Evolutionary conservation across 345 rosid genomes (phyloP).

Genomic region (Citrus hindsii): DNA sequence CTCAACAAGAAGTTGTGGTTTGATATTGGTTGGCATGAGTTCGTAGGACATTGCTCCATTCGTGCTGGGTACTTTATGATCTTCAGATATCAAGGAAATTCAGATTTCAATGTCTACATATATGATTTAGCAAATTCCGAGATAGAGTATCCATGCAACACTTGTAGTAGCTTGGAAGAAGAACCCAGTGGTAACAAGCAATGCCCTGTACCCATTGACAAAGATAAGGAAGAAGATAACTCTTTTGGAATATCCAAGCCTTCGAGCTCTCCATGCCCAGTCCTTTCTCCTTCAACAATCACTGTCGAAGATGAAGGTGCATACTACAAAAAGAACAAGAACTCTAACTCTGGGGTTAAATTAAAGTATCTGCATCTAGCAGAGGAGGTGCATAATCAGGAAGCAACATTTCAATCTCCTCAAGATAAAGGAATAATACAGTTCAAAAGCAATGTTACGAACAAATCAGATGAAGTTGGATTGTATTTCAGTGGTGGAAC

Average conservation of each 20-base stretch:
- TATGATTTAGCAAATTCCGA: slow-evolving; percentile 33
- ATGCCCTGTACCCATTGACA: slow-evolving; percentile 4
- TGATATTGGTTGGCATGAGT: slow-evolving; percentile 35
- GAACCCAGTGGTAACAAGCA: slow-evolving; percentile 10
- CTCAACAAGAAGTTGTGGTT: slow-evolving; percentile 27
- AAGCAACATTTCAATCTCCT: slow-evolving; percentile 8
- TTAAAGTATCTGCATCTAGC: not conserved
- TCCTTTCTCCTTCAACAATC: not conserved
- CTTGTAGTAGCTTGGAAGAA: slow-evolving; percentile 10
- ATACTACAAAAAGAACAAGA: not conserved
- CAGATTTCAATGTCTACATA: slow-evolving; percentile 28
- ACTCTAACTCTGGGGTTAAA: not conserved
- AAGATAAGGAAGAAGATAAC: slow-evolving; percentile 12
- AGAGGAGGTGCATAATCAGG: not conserved
- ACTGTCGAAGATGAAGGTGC: not conserved
- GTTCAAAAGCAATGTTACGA: slow-evolving; percentile 6
- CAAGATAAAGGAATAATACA: slow-evolving; percentile 15
- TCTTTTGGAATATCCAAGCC: not conserved
- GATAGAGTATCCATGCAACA: slow-evolving; percentile 29
- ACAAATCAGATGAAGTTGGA: slow-evolving; percentile 11
- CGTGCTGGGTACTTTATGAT: slow-evolving; percentile 29
- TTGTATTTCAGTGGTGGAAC: not conserved
- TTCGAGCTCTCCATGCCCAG: not conserved
- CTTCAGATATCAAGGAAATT: slow-evolving; percentile 35
- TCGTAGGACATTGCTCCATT: slow-evolving; percentile 25